A percentile compares a stretch with the other conserved stretches of the same genome.
phyloP scores from a whole-genome alignment of 768 basidiomycete genomes.

The Suillus luteus region DNA sequence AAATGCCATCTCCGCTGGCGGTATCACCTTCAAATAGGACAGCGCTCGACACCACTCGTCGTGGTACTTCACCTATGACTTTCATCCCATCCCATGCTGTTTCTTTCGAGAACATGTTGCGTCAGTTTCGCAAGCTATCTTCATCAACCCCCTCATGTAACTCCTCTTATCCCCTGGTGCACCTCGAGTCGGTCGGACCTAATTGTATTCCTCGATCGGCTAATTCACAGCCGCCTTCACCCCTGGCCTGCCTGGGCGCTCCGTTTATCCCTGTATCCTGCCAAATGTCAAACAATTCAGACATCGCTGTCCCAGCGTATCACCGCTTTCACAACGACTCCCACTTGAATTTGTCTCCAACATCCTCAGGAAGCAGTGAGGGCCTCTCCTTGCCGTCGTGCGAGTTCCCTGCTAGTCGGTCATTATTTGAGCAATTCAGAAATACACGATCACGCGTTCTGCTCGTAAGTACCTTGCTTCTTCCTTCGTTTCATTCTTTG shows the following conservation, averaged over 20 bases:
- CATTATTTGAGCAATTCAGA: conserved; percentile 44
- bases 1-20: conserved; percentile 34
- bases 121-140: conserved; percentile 16
- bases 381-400: conserved; percentile 9
- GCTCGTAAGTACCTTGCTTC: conserved; percentile 39
- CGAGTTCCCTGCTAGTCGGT: conserved; percentile 15
- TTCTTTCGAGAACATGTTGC: conserved; percentile 11
- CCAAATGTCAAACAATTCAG: conserved; percentile 5
- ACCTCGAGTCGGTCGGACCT: not conserved
- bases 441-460: conserved; percentile 56
- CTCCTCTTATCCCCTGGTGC: conserved; percentile 6
- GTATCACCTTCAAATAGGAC: conserved; percentile 32
- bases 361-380: conserved; percentile 18
- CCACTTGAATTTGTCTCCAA: conserved; percentile 35
- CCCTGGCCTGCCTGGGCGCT: not conserved
- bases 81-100: conserved; percentile 8
- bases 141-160: not conserved
- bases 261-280: conserved; percentile 3
- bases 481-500: not conserved
- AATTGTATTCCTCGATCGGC: conserved; percentile 1
- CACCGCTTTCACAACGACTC: conserved; percentile 24
- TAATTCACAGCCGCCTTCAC: conserved; percentile 6
- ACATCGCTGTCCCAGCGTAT: conserved; percentile 2
- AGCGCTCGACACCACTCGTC: conserved; percentile 6
- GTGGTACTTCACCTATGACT: conserved; percentile 21